A percentile compares a stretch with the other conserved stretches of the same genome.
Conservation (phyloP, 768 basidiomycete genomes). For the Psilocybe cyanescens region DNA sequence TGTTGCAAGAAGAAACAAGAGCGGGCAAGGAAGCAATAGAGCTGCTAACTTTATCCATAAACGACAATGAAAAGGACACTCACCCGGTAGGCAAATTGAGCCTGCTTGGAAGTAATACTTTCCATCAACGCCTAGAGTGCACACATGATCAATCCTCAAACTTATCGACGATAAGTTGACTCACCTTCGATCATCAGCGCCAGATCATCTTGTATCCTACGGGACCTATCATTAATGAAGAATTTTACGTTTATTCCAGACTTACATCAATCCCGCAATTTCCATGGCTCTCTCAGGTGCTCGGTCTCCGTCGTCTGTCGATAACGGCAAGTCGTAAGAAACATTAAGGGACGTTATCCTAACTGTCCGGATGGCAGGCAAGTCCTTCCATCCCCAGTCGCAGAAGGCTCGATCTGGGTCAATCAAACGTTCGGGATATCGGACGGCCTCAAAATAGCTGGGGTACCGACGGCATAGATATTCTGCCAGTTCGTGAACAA, state of each 20-base stretch:
- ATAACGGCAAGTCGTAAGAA: constrained; percentile 54
- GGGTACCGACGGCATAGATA: constrained; percentile 70
- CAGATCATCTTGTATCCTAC: constrained; percentile 59
- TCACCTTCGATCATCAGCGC: constrained; percentile 65
- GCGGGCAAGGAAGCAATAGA: constrained; percentile 10
- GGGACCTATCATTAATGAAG: constrained; percentile 1
- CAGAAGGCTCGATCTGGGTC: constrained; percentile 9
- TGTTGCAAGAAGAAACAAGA: constrained; percentile 2
- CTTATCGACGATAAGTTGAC: neutral
- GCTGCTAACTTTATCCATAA: neutral
- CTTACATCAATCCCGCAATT: constrained; percentile 65
- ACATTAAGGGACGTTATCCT: constrained; percentile 51
- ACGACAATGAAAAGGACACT: constrained; percentile 20
- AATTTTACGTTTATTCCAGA: constrained; percentile 11
- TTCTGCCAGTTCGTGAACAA: constrained; percentile 70
- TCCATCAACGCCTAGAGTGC: constrained; percentile 59
- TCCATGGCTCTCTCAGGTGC: constrained; percentile 59
- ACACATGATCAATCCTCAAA: neutral
- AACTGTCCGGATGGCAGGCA: constrained; percentile 52
- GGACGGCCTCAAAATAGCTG: constrained; percentile 51
- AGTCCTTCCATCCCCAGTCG: constrained; percentile 46
- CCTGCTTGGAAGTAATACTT: constrained; percentile 78
- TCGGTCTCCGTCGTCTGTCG: constrained; percentile 32
- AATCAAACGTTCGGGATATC: constrained; percentile 33
- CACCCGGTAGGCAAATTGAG: constrained; percentile 66